Conservation (phyloP, 1,284 basidiomycete species). For the Cryptococcus sp. region DNA sequence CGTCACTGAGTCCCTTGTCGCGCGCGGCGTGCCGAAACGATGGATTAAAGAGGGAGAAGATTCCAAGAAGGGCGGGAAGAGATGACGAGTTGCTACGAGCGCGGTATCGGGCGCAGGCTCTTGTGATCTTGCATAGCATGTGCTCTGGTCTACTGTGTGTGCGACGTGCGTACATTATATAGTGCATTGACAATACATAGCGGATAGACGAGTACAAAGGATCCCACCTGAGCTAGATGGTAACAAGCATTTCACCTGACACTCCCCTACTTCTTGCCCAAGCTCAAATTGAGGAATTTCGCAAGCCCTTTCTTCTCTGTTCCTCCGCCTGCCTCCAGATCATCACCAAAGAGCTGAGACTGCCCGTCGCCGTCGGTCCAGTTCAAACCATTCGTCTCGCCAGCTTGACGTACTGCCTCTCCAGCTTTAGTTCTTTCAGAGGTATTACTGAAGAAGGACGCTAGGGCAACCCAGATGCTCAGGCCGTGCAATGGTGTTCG, state of each 20-base stretch:
- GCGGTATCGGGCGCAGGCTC: not conserved
- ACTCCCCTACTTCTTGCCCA: conserved; percentile 1
- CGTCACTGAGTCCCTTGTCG: conserved; percentile 66
- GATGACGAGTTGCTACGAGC: not conserved
- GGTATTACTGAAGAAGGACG: conserved; percentile 38
- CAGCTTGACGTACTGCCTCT: conserved; percentile 15
- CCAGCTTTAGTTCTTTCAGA: conserved; percentile 22
- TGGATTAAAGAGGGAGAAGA: conserved; percentile 64
- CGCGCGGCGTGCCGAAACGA: conserved; percentile 72
- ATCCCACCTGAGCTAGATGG: too few species aligned
- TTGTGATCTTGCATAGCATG: not conserved
- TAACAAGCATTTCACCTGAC: not conserved
- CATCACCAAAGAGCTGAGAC: not conserved
- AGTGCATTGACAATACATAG: not conserved
- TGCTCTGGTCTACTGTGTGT: not conserved
- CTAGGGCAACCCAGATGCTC: conserved; percentile 46
- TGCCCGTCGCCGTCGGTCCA: too few species aligned
- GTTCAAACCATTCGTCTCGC: too few species aligned
- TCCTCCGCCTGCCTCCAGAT: not conserved
- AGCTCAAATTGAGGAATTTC: not conserved
- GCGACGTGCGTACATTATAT: not conserved
- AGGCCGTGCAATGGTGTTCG: conserved; percentile 30
- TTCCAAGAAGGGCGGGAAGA: conserved; percentile 12
- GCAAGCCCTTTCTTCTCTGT: not conserved
- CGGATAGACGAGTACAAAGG: too few species aligned